Conservation (phyloP, 225 moss, liverwort and hornwort species). For the Takakia lepidozioides region DNA sequence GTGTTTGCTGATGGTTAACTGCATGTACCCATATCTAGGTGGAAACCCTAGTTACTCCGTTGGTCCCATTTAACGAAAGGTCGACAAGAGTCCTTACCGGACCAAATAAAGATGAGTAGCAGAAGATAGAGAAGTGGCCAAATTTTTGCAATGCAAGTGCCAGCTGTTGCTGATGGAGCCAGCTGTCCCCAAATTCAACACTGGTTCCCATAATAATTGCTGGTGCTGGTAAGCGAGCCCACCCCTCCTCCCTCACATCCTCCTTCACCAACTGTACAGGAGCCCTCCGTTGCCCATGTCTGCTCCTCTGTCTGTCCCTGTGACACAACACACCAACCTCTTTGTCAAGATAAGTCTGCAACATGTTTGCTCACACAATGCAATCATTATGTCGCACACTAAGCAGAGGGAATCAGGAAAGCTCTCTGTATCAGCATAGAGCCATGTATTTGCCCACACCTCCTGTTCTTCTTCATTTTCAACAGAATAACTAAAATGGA, state of each 20-base stretch:
- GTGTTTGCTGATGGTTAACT: background rate
- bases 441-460: no score
- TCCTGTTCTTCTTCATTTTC: no score
- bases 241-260: slow-evolving; percentile 1
- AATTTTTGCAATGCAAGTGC: slow-evolving; percentile 25
- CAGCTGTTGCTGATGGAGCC: slow-evolving; percentile 25
- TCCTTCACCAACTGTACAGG: slow-evolving; percentile 10
- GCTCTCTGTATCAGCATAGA: no score
- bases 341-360: no score
- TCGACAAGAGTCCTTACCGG: no score
- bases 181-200: slow-evolving; percentile 22
- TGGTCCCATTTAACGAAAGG: no score
- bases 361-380: no score
- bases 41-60: no score
- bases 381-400: no score
- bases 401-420: background rate
- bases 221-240: slow-evolving; percentile 23
- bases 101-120: slow-evolving; percentile 22
- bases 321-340: background rate
- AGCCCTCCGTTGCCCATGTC: slow-evolving; percentile 1
- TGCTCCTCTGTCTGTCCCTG: slow-evolving; percentile 3
- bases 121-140: slow-evolving; percentile 33
- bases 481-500: no score
- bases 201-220: slow-evolving; percentile 30
- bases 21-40: background rate